Conservation (phyloP, 2,329 filamentous ascomycete species). For the Nigrograna mackinnonii region DNA sequence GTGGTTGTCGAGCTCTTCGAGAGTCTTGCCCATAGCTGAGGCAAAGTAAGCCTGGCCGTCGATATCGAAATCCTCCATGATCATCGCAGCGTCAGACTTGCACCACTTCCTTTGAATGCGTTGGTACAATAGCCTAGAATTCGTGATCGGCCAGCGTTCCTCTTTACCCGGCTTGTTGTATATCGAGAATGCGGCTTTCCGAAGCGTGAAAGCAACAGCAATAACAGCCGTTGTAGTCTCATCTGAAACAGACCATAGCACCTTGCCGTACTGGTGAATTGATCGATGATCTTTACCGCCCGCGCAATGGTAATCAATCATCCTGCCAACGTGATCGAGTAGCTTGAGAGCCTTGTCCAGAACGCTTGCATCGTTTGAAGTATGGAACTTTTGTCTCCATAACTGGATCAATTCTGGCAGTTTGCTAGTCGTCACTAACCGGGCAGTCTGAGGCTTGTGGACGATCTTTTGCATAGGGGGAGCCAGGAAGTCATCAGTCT, state of each 20-base stretch:
- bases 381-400: constrained; percentile 10
- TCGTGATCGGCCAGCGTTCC: constrained; percentile 13
- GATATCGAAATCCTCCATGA: constrained; percentile 18
- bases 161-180: constrained; percentile 8
- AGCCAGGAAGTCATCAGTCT: constrained; percentile 12
- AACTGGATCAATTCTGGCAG: constrained; percentile 11
- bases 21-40: constrained; percentile 5
- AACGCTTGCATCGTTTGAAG: constrained; percentile 6
- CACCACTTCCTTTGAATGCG: constrained; percentile 16
- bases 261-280: constrained; percentile 14
- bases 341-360: constrained; percentile 6
- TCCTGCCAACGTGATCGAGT: constrained; percentile 12
- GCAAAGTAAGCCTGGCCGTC: constrained; percentile 15
- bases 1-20: constrained; percentile 12
- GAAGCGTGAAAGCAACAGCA: constrained; percentile 12
- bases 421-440: constrained; percentile 10
- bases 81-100: constrained; percentile 15
- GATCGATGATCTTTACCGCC: constrained; percentile 12
- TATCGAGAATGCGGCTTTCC: constrained; percentile 11
- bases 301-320: constrained; percentile 12
- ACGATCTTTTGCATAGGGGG: constrained; percentile 9
- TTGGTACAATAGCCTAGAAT: constrained; percentile 10
- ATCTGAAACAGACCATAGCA: constrained; percentile 11
- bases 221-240: constrained; percentile 13
- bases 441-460: constrained; percentile 13